Base-by-base conservation (phyloP, 805 yeast genomes). In the Jamesozyma gamospora region DNA sequence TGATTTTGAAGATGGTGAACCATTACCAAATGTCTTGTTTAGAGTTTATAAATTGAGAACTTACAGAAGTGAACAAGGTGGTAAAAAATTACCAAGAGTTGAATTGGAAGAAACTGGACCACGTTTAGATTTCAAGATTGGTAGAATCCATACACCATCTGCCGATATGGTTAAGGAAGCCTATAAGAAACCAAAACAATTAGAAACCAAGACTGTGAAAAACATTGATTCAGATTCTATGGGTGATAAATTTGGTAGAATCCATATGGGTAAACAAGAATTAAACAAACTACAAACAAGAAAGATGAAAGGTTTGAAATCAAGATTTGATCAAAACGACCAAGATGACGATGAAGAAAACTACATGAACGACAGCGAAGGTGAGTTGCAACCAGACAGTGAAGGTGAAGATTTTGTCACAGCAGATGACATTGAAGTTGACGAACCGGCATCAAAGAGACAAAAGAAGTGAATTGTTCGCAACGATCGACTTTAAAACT, bases 241-340 rank as follows among this genome's bases (percentile, higher is more conserved):
- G 83, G 98, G 98, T 67, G 98, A 92, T 63, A 86, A 90, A 76
- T 73, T 92, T 45, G 98, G 96, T 53, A 83, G 90, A 66, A 78
- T 92, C 55, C 98, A 92, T 61, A 82, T 92, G 64, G 96, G 96
- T 65, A 79, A 79, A 62, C 98, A 92, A 70, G 97, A 92, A 62
- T 70, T 92, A 62, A 71, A 75, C 58, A 80, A 80, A 62, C 64
- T 92, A 60, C 98, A 92, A 67, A 90, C 98, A 5, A 78, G 98
- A 67, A 92, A 92, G 77, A 86, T 92, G 96, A 92, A 92, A 73
- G 98, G 98, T 62, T 72, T 92, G 58, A 92, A 92, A 68, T 72
- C 83, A 41, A 77, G 74, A 60, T 88, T 72, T 53, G 96, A 88
- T 60, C 95, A 85, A 64, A 66, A 64, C 24, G 74, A 67, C 19